These are phyloP conservation scores for Amaranthus palmeri DNA, from an alignment of 148 eudicot genomes.

Conservation along the genomic window DNA sequence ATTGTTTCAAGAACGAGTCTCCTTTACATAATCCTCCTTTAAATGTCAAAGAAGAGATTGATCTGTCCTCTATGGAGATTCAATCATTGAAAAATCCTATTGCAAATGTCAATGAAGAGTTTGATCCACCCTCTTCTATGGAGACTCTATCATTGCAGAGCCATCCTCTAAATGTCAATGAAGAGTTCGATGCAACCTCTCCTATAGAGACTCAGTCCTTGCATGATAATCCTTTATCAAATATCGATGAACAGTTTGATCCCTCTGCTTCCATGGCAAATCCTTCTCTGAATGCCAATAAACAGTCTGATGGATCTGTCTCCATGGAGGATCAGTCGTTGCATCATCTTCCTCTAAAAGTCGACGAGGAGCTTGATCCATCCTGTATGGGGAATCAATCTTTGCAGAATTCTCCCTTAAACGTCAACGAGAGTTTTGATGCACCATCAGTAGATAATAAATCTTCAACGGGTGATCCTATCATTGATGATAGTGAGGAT, in stretches of 20 bases:
- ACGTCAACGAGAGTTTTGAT: constrained; percentile 24
- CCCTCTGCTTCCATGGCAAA: constrained; percentile 15
- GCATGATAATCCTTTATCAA: constrained; percentile 21
- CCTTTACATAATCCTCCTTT: constrained; percentile 25
- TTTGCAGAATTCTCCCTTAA: constrained; percentile 26
- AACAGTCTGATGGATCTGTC: constrained; percentile 17
- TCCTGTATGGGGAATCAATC: constrained; percentile 28
- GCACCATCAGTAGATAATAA: constrained; percentile 27
- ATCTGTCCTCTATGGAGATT: constrained; percentile 23
- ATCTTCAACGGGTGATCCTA: constrained; percentile 28
- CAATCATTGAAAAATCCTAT: constrained; percentile 25
- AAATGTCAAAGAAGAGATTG: constrained; percentile 23
- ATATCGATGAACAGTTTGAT: constrained; percentile 21
- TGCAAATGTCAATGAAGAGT: constrained; percentile 19
- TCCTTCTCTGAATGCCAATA: constrained; percentile 21
- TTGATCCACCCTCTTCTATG: constrained; percentile 13
- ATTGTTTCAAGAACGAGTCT: constrained; percentile 22
- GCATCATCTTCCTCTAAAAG: constrained; percentile 30
- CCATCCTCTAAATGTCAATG: constrained; percentile 24
- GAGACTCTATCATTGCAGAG: constrained; percentile 34
- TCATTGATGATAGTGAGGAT: constrained; percentile 26
- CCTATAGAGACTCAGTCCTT: constrained; percentile 26
- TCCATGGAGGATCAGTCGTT: constrained; percentile 30
- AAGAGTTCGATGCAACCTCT: constrained; percentile 17
- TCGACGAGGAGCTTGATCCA: constrained; percentile 28